Base-by-base conservation (phyloP, 768 basidiomycete genomes). In the Russula lepida region DNA sequence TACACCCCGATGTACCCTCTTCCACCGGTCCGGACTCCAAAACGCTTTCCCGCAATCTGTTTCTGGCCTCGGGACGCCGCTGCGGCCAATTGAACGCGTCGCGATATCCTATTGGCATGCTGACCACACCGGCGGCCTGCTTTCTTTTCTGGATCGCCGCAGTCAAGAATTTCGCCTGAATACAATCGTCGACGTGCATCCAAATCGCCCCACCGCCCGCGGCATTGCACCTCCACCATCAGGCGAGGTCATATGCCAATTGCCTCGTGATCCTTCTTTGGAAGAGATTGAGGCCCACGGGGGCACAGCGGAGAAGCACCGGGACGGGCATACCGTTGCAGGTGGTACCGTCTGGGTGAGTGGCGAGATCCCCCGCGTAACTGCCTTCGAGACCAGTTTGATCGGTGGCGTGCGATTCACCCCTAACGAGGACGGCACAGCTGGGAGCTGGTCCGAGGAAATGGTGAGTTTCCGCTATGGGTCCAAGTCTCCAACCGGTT, bases 11-110 rank as follows among this genome's bases (percentile, higher is more conserved):
- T 73, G 78, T n/a, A 84, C 83, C 17, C 77, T 93, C 37, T 91
- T 94, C 69, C 73, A 85, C 88, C 17, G 92, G 92, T 0, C 92
- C 91, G 9, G 91, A 93, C 68, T 81, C 82, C 17, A 76, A 75
- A 25, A 84, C 86, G 28, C 82, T 94, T 64, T 79, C 83, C n/a
- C 83, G 88, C 54, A 93, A 92, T 71, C 70, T 84, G 27, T n/a
- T n/a, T 71, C 71, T 6, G 81, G 84, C 4, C 77, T 93, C 77
- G 75, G 82, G 23, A 69, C 83, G 0, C 79, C 80, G 2, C 71
- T 83, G 9, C 73, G 78, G 35, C 71, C 75, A 41, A 76, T 94
- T 65, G 80, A 82, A 39, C 79, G 83, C 30, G 74, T 92, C 44
- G 63, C 64, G 13, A 53, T 66, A 12, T 66, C 86, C 12, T 81